Percentiles rank a stretch among this genome's conserved stretches.
Evolutionary conservation across 2,329 filamentous ascomycete species (phyloP).

Genomic region (Aureobasidium sp.): DNA sequence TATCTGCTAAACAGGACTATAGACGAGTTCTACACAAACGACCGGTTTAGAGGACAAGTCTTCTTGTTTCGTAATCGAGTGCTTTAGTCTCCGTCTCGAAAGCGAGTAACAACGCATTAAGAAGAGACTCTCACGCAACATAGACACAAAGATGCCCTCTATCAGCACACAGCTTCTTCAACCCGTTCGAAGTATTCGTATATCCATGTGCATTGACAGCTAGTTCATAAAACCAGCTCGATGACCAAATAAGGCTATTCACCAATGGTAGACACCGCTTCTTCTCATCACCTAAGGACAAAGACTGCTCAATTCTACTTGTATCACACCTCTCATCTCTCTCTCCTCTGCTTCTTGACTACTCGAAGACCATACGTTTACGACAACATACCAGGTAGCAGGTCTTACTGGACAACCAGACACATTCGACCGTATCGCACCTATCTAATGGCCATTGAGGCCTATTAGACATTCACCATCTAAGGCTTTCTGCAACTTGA

Average conservation of each 20-base stretch:
- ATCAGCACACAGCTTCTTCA: neutral
- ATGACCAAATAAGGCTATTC: too few species aligned
- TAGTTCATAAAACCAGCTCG: too few species aligned
- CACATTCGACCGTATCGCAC: neutral
- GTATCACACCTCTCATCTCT: too few species aligned
- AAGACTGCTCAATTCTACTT: too few species aligned
- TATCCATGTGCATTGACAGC: too few species aligned
- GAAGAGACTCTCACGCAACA: neutral
- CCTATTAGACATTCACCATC: too few species aligned
- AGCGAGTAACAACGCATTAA: neutral
- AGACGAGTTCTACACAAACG: neutral
- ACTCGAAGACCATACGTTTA: too few species aligned
- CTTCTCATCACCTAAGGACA: too few species aligned
- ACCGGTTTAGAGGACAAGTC: neutral
- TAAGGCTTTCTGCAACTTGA: neutral
- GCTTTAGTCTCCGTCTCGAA: neutral
- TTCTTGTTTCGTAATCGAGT: neutral
- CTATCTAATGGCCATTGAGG: too few species aligned
- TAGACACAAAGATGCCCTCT: neutral
- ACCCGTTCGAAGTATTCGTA: neutral
- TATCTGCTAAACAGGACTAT: neutral
- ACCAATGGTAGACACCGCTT: too few species aligned
- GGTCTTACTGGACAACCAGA: neutral
- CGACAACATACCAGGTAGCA: too few species aligned
- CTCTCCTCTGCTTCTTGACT: too few species aligned